Conservation (phyloP, 2,329 filamentous ascomycete genomes). For the Pseudogymnoascus sp. region DNA sequence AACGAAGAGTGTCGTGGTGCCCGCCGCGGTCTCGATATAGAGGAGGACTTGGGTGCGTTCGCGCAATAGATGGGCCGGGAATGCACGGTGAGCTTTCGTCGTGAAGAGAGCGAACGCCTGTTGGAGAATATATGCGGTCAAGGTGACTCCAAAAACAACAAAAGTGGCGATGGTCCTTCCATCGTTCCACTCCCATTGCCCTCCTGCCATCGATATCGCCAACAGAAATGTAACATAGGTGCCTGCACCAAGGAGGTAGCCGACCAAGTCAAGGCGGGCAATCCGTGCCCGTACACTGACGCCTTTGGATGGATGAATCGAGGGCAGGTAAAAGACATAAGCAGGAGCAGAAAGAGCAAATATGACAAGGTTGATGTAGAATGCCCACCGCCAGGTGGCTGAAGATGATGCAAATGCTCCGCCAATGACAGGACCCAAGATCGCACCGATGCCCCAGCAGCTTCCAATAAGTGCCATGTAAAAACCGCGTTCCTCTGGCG, state of each 20-base stretch:
- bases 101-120: constrained; percentile 41
- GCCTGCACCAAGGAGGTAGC: constrained; percentile 36
- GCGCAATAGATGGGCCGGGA: constrained; percentile 37
- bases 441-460: background rate
- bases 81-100: constrained; percentile 33
- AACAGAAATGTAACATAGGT: constrained; percentile 37
- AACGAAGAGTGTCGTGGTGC: constrained; percentile 22
- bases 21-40: constrained; percentile 32
- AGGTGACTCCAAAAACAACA: constrained; percentile 36
- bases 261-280: constrained; percentile 34
- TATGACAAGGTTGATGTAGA: constrained; percentile 27
- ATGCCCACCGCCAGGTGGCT: constrained; percentile 29
- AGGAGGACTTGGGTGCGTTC: constrained; percentile 34
- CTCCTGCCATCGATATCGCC: constrained; percentile 43
- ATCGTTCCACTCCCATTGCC: constrained; percentile 40
- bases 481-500: background rate
- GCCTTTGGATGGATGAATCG: constrained; percentile 29
- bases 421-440: constrained; percentile 13
- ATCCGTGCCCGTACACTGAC: constrained; percentile 20
- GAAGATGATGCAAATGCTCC: constrained; percentile 24
- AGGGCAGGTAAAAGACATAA: constrained; percentile 33
- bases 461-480: background rate
- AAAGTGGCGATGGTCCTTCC: constrained; percentile 39
- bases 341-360: constrained; percentile 24
- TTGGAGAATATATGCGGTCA: constrained; percentile 38